These are phyloP conservation scores for Ceratobasidium sp. DNA, from an alignment of 1,284 basidiomycete species.

Conservation along the genomic window DNA sequence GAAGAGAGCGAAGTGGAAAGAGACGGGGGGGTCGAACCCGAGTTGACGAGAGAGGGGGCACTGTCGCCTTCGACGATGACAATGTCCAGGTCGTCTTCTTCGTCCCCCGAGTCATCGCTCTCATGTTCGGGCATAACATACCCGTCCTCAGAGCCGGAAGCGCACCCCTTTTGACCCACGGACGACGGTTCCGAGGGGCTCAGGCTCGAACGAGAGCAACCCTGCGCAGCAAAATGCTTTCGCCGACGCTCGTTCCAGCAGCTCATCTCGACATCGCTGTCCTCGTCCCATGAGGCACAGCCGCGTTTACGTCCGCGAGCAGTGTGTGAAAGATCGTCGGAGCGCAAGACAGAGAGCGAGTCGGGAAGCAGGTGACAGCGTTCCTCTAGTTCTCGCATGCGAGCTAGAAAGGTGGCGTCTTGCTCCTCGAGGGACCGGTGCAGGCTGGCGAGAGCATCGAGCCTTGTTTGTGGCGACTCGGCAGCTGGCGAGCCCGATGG, in stretches of 20 bases:
- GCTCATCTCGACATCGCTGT: constrained; percentile 32
- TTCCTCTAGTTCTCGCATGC: constrained; percentile 41
- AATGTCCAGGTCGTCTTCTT: constrained; percentile 39
- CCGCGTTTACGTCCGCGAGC: constrained; percentile 35
- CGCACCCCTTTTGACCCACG: not conserved
- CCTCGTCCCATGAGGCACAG: constrained; percentile 36
- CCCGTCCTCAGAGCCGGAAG: constrained; percentile 27
- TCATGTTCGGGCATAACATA: constrained; percentile 15
- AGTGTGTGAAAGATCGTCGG: constrained; percentile 25
- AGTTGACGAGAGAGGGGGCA: constrained; percentile 18
- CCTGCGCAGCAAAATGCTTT: not conserved
- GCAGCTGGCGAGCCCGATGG: not conserved
- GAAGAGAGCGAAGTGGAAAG: constrained; percentile 42
- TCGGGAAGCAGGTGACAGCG: constrained; percentile 36
- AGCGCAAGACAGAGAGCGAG: constrained; percentile 26
- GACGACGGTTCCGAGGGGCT: not conserved
- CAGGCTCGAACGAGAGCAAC: constrained; percentile 5
- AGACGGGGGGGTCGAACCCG: constrained; percentile 27
- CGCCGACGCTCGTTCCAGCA: constrained; percentile 38
- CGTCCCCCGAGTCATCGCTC: constrained; percentile 18
- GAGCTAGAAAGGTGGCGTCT: constrained; percentile 33
- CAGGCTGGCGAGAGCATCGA: constrained; percentile 20
- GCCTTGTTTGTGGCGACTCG: constrained; percentile 17
- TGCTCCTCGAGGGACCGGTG: constrained; percentile 41
- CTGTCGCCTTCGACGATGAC: constrained; percentile 29